phyloP scores from a whole-genome alignment of 139 green algal genomes.

The Coccomyxa sp. region DNA sequence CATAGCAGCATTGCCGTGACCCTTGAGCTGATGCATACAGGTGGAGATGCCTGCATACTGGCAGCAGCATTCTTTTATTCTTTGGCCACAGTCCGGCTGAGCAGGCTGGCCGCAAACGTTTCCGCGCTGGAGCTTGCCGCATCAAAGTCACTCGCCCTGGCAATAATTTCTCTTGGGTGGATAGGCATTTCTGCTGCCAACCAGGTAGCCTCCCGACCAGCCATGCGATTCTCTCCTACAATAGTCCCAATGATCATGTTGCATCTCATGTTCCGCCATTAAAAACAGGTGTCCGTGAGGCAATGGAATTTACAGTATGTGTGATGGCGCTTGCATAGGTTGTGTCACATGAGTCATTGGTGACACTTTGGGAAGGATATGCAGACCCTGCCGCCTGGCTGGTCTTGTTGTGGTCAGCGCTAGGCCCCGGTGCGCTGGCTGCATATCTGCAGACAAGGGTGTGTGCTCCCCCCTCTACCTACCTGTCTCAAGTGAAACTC shows the following conservation, averaged over 20 bases:
- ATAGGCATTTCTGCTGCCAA: background rate
- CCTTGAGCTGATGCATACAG: background rate
- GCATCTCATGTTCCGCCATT: too few relatives aligned
- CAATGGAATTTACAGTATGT: too few relatives aligned
- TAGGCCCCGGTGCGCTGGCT: background rate
- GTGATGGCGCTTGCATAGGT: background rate
- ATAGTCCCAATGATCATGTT: too few relatives aligned
- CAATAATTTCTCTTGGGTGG: background rate
- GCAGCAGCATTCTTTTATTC: background rate
- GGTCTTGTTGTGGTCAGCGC: background rate
- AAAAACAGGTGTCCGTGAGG: too few relatives aligned
- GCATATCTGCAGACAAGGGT: constrained; percentile 4
- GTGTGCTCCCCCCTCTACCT: background rate
- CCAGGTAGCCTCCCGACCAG: background rate
- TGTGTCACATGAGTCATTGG: background rate
- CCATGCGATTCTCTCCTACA: too few relatives aligned
- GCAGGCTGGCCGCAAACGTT: background rate
- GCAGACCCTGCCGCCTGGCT: background rate
- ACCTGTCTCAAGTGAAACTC: too few relatives aligned
- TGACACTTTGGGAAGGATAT: background rate
- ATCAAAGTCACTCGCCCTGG: background rate
- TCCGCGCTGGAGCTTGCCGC: background rate
- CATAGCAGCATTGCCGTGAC: too few relatives aligned
- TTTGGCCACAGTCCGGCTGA: constrained; percentile 2
- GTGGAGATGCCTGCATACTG: background rate